Base-by-base conservation (phyloP, 495 filamentous ascomycete genomes). In the Penicillium paxilli region DNA sequence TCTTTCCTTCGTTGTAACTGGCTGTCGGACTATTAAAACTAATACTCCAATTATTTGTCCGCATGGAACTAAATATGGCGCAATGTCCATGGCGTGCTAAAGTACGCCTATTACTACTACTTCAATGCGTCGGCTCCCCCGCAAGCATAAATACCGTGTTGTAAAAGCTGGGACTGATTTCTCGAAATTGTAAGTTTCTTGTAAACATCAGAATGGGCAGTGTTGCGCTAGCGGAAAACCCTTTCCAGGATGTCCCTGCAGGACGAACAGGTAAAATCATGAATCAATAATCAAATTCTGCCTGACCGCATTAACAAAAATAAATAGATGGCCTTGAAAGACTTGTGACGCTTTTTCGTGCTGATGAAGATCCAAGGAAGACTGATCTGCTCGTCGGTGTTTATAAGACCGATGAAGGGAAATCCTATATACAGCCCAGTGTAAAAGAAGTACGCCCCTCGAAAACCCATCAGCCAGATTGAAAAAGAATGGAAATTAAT, bases 381-480 rank as follows among this genome's bases (percentile, higher is more conserved):
- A 51, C 48, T n/a, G 48, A 55, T 30, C 57, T 59, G 8, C 52
- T 59, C 1, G 57, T 59, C 8, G 57, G 57, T 12, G 52, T 55
- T 3, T 59, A 55, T 16, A 59, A 55, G 20, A 55, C 57, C 1
- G 44, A 55, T 2, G 57, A 59, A 48, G 57, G 57, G 9, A 55
- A 55, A 19, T 42, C 57, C 5, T 59, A 59, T 22, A 38, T 51
- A 11, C 14, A 47, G 12, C 57, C 57, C 8, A 59, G 44, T 45
- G 57, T 59, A 16, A 51, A 48, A 37, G 48, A 51, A 48, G 57
- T 59, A 48, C n/a, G 33, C n/a, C 28, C 5, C 35, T 32, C 8
- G 5, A 2, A 11, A 25, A 22, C 17, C 1, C 10, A 46, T 14
- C 17, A 9, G 20, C 35, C 17, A 38, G 35, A 16, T 4, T 16